Evolutionary conservation across 192 early-diverging fungal genomes (phyloP), one percentile per base, ranked within the genome.

Genomic region (Glomus cerebriforme): DNA sequence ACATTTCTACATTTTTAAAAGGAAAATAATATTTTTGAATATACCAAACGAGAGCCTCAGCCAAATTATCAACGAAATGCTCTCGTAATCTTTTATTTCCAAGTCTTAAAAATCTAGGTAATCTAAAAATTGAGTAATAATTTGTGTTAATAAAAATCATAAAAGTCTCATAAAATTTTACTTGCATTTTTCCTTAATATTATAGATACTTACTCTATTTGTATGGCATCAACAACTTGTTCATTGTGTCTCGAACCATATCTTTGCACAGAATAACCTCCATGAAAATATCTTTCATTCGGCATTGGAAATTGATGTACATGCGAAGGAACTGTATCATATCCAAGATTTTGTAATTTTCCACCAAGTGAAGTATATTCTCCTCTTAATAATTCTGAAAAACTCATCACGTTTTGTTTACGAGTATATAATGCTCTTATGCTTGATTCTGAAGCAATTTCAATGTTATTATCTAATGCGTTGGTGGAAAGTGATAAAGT

Each of bases 231-330:
- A 15, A 73, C 31, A 37, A 27, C 37, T 12, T 39, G 22, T 31
- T 43, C 72, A 73, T 73, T 59, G 12, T 34, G 13, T n/a, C 31
- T 34, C 29, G 72, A 73, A 32, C 72, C 72, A 58, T 73, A 73
- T n/a, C 22, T 47, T 29, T 27, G 72, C 12, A 73, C 47, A 32
- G 72, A 73, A 73, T 58, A 73, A 73, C 72, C 72, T 8, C 72
- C 72, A 17, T 24, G 31, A 2, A 69, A 37, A 73, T 73, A 73
- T 6, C 24, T 43, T 73, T 73, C 47, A n/a, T 31, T 24, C 3
- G 43, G 24, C 9, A 54, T 32, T 24, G 72, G 72, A 73, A 22
- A 59, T 47, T 73, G 17, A 73, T 73, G 72, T 6, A 24, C 49
- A 37, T 73, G 72, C 0, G 72, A 73, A 31, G 72, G 72, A 3